These are phyloP conservation scores for Ustilago loliicola DNA, from an alignment of 1,284 basidiomycete genomes.

Conservation along the genomic window DNA sequence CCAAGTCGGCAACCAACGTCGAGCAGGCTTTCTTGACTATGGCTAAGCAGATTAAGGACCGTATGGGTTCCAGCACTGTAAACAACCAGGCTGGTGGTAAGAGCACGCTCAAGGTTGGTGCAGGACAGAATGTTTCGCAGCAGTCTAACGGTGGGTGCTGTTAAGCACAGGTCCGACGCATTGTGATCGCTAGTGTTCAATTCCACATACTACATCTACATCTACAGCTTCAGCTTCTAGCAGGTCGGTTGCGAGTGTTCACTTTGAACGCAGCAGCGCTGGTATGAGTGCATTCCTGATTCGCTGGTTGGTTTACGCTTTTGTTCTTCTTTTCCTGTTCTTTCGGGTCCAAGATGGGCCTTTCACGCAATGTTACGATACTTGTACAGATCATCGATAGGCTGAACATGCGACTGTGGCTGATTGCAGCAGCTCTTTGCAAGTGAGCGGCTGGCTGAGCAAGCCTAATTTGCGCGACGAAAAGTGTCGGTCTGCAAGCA, in stretches of 20 bases:
- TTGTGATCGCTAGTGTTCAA: no score
- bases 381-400: conserved; percentile 26
- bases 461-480: conserved; percentile 11
- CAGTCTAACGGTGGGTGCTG: conserved; percentile 67
- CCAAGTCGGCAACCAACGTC: conserved; percentile 73
- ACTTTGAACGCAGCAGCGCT: not conserved
- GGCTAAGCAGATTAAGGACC: conserved; percentile 72
- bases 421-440: not conserved
- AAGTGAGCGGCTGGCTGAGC: not conserved
- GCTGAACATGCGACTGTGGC: not conserved
- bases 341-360: conserved; percentile 11
- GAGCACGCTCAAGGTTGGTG: conserved; percentile 68
- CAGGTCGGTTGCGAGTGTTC: not conserved
- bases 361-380: conserved; percentile 24
- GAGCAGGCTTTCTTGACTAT: conserved; percentile 73
- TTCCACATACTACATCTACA: no score
- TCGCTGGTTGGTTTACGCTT: not conserved
- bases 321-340: not conserved
- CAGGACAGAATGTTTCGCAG: conserved; percentile 66
- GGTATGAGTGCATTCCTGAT: not conserved
- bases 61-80: conserved; percentile 68
- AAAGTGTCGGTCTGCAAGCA: not conserved
- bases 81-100: conserved; percentile 66
- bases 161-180: conserved; percentile 35
- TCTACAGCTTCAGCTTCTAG: not conserved